A percentile compares a stretch with the other conserved stretches of the same genome.
phyloP scores from a whole-genome alignment of 495 filamentous ascomycete genomes.

The Trichoderma reesei region DNA sequence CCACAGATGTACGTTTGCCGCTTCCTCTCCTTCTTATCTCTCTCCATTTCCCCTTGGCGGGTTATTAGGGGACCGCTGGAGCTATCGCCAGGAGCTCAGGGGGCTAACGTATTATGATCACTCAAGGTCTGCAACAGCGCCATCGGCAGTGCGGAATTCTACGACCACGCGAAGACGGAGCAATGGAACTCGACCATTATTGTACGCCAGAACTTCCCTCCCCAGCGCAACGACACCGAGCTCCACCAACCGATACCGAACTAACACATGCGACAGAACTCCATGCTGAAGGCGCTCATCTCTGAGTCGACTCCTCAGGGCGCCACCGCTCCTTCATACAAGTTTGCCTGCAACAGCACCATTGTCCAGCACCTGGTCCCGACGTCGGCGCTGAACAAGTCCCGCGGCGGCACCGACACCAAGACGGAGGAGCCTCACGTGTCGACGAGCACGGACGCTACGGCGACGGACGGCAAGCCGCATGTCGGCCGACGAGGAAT shows the following conservation, averaged over 20 bases:
- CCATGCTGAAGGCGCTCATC: slow-evolving; percentile 76
- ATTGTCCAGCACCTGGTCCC: slow-evolving; percentile 83
- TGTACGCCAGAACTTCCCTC: slow-evolving; percentile 40
- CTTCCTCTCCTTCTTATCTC: neutral
- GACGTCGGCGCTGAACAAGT: slow-evolving; percentile 44
- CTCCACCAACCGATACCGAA: neutral
- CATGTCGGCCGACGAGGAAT: slow-evolving; percentile 79
- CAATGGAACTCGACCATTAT: slow-evolving; percentile 89
- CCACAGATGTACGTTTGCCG: slow-evolving; percentile 55
- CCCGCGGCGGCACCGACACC: slow-evolving; percentile 31
- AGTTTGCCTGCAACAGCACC: slow-evolving; percentile 93
- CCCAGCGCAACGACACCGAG: neutral
- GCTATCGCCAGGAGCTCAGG: neutral
- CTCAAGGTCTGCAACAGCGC: slow-evolving; percentile 72
- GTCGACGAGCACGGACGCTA: slow-evolving; percentile 24
- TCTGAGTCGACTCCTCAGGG: slow-evolving; percentile 60
- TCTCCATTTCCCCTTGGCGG: no score
- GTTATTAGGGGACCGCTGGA: neutral
- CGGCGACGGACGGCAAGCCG: slow-evolving; percentile 41
- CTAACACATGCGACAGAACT: slow-evolving; percentile 46
- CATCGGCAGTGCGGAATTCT: slow-evolving; percentile 58
- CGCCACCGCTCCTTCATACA: slow-evolving; percentile 49
- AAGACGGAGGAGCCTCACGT: slow-evolving; percentile 24
- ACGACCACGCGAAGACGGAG: slow-evolving; percentile 71
- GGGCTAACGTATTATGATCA: slow-evolving; percentile 14